Base-by-base conservation (phyloP, 176 grass and related monocot genomes). In the Phyllostachys edulis region DNA sequence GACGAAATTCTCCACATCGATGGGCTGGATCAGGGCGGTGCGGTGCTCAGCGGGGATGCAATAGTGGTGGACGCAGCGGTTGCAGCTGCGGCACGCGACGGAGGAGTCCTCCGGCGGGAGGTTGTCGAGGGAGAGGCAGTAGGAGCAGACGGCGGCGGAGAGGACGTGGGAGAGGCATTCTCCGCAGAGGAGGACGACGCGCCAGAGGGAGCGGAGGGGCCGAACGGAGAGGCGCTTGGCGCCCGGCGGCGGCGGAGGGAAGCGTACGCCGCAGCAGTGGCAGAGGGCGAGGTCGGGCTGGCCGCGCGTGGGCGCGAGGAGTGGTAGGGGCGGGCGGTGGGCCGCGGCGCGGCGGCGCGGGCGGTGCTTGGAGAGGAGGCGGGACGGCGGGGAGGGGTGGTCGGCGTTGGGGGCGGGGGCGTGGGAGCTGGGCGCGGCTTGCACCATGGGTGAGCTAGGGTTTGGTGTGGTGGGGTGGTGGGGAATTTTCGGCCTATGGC, bases 101-200 rank as follows among this genome's bases (percentile, higher is more conserved):
- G 84, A 84, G 37, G 71, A 50, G 42, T 86, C 86, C 46, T 79
- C 80, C 20, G 73, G 60, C 26, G 61, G 68, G n/a, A 76, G 79
- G 61, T 67, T 66, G 74, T 85, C 89, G 38, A 88, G 80, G 52
- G 50, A 84, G 87, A 97, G 82, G 79, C 95, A 97, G 73, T 97
- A 97, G 46, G 95, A 91, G 85, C 95, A 97, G 52, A 94, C 61
- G 45, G 75, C 60, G 3, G 79, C 89, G 5, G 82, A 86, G 60
- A 63, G 71, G 27, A 88, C 51, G 34, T 88, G 84, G 71, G 82
- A 75, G 85, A 97, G 79, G 75, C 95, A 97, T 80, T 79, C 63
- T 10, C 63, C 27, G 75, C 95, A 97, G 64, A 97, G 92, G 24
- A 97, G 93, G 47, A 92, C 52, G 71, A 97, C 21, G 61, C 95